Percentiles rank a stretch among this genome's conserved stretches.
phyloP scores from a whole-genome alignment of 139 green algal species.

The Tetradesmus lagerheimii region DNA sequence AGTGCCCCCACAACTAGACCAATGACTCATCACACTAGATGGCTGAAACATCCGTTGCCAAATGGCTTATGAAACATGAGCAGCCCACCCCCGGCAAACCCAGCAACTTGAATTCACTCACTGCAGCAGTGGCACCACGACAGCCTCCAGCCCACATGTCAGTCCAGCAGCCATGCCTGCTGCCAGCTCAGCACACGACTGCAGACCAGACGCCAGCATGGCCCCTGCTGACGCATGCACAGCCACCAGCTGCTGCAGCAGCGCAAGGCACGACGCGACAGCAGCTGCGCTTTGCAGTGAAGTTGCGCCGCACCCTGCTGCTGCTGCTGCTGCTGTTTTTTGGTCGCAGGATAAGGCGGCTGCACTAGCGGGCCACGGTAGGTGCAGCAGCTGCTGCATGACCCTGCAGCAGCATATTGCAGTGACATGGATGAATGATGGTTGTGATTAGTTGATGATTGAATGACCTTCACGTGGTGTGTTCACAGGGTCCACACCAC shows the following conservation, averaged over 20 bases:
- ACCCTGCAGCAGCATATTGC: background rate
- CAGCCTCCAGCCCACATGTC: background rate
- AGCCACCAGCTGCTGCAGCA: background rate
- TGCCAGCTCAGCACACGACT: background rate
- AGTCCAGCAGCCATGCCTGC: background rate
- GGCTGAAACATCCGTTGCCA: no score
- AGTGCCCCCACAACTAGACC: no score
- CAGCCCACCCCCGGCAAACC: no score
- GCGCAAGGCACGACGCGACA: background rate
- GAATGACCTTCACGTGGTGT: no score
- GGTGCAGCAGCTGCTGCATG: slow-evolving; percentile 7
- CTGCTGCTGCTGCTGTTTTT: background rate
- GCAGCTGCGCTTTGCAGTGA: background rate
- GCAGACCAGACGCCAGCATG: background rate
- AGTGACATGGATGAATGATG: no score
- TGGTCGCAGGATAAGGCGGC: background rate
- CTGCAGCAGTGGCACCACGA: slow-evolving; percentile 13
- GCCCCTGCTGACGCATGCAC: background rate
- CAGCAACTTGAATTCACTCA: background rate
- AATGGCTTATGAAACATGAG: no score
- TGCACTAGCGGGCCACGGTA: background rate
- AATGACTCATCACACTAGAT: no score
- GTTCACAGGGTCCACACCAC: no score
- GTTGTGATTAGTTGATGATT: no score
- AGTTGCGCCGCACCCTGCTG: background rate